phyloP scores from a whole-genome alignment of 805 yeast species.

The Candida railenensis region DNA sequence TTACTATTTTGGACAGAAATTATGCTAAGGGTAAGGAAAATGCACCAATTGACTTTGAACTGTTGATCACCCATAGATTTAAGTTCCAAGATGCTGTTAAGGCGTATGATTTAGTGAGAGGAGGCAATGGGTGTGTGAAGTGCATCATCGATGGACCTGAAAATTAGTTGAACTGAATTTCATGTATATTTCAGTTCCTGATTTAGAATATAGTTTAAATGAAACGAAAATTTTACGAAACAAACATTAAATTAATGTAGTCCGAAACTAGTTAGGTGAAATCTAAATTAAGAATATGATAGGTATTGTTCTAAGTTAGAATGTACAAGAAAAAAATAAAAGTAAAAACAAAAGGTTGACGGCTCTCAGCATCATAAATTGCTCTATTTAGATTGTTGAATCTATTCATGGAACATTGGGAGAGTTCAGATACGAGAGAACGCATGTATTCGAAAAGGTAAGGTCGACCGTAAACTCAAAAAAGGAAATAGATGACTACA shows the following conservation, averaged over 20 bases:
- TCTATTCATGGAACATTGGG: too few relatives aligned
- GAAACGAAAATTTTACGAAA: neutral
- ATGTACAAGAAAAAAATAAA: neutral
- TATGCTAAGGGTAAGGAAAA: slow-evolving; percentile 40
- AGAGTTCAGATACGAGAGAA: too few relatives aligned
- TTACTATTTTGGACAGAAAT: slow-evolving; percentile 61
- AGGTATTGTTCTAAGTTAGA: neutral
- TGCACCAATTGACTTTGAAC: slow-evolving; percentile 56
- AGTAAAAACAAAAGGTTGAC: too few relatives aligned
- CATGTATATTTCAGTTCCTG: neutral
- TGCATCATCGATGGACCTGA: slow-evolving; percentile 81
- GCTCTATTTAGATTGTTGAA: too few relatives aligned
- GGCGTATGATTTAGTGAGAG: slow-evolving; percentile 71
- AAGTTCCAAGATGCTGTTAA: slow-evolving; percentile 68
- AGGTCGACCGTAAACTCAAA: too few relatives aligned
- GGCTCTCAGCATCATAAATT: too few relatives aligned
- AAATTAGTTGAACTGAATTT: neutral
- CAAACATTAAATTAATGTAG: neutral
- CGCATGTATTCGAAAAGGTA: too few relatives aligned
- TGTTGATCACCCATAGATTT: slow-evolving; percentile 72
- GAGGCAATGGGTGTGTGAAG: slow-evolving; percentile 71
- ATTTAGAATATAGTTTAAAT: neutral
- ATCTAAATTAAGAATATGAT: too few relatives aligned
- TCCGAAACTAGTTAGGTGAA: too few relatives aligned
- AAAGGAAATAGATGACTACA: too few relatives aligned